Percentiles rank a stretch among this genome's conserved stretches.
phyloP scores from a whole-genome alignment of 306 rosid species.

The Quercus parvula region DNA sequence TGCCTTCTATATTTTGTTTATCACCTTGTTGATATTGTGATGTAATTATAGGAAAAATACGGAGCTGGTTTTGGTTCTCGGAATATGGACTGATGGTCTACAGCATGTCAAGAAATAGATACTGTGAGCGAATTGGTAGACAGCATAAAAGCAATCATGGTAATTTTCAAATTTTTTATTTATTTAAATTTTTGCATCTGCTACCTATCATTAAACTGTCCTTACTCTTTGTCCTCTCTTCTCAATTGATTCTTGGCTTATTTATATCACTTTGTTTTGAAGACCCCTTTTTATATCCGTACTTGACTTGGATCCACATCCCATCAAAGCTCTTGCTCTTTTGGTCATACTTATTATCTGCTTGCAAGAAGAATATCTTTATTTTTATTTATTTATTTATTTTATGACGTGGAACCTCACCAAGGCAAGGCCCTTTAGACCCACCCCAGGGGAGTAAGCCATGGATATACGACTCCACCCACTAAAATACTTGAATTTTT shows the following conservation, averaged over 20 bases:
- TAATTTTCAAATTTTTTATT: constrained; percentile 6
- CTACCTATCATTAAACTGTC: not conserved
- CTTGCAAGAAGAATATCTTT: not conserved
- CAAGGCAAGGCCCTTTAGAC: too few relatives aligned
- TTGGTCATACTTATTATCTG: constrained; percentile 5
- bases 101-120: constrained; percentile 88
- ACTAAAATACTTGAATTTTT: too few relatives aligned
- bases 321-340: constrained; percentile 8
- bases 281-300: not conserved
- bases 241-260: not conserved
- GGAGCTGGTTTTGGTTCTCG: constrained; percentile 86
- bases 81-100: constrained; percentile 82
- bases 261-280: not conserved
- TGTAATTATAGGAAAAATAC: constrained; percentile 65
- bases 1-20: constrained; percentile 2
- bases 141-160: constrained; percentile 98
- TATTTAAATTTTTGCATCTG: not conserved
- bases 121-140: constrained; percentile 89
- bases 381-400: not conserved
- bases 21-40: constrained; percentile 19
- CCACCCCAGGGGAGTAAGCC: too few relatives aligned
- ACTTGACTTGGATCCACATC: not conserved
- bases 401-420: too few relatives aligned
- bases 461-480: too few relatives aligned
- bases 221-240: constrained; percentile 6